Evolutionary conservation across 83 land plant species (phyloP), one percentile per base, ranked within the genome.

Genomic region (Diphasiastrum complanatum): DNA sequence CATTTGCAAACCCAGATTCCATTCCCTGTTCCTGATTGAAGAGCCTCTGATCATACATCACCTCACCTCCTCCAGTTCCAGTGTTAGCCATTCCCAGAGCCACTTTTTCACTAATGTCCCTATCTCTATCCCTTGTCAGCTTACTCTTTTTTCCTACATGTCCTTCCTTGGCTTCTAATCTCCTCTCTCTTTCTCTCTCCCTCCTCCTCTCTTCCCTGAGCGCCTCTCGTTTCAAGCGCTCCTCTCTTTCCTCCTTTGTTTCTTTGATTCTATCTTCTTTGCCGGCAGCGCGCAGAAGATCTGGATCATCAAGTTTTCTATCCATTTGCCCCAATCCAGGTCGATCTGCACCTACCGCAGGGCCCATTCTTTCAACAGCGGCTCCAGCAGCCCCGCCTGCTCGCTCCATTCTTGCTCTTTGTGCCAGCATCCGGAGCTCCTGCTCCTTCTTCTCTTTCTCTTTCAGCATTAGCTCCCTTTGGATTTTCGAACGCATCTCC

Each of bases 1-100:
- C 97, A 3, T 80, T 63, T 1, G 78, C 95, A 78, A 88, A 93
- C 0, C 96, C 98, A 16, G 96, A 93, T 31, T 78, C 91, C 96
- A 88, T 88, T 33, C 98, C 98, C 58, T 85, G 83, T 50, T 91
- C 91, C 70, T 88, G 96, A 77, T 93, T 93, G 50, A 93, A 88
- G 30, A 93, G 65, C 60, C 96, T 79, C 74, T 83, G 86, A 45
- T 85, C 91, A 63, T 88, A 88, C 72, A 76, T 79, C 49, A 87
- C 85, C 41, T 93, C 91, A 5, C 87, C 96, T 14, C 75, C 72
- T n/a, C 79, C 71, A 48, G 68, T 78, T 10, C 79, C 83, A 47
- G 77, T 61, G 41, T 79, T 82, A 24, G 95, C 96, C 98, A 85
- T 88, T 6, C 98, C 98, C 45, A 92, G 85, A 27, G 91, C 96